Conservation (phyloP, 768 basidiomycete species). For the Lepiota venenata region DNA sequence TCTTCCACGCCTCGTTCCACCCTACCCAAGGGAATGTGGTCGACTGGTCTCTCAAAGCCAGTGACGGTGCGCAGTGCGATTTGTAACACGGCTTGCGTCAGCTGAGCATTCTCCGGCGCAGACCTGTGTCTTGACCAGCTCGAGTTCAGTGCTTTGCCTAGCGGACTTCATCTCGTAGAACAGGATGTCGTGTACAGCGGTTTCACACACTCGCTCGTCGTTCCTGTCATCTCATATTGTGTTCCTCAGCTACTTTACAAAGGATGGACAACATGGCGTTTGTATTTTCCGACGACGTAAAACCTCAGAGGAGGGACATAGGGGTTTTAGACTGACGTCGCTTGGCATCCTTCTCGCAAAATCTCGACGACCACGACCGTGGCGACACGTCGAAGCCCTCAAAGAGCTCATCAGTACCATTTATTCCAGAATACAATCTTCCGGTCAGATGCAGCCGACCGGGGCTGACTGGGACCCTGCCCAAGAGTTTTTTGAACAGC, state of each 20-base stretch:
- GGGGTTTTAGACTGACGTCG: slow-evolving; percentile 78
- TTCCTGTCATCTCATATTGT: too few species aligned
- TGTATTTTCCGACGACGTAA: slow-evolving; percentile 69
- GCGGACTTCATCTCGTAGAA: slow-evolving; percentile 78
- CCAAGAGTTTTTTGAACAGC: slow-evolving; percentile 60
- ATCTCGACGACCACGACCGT: slow-evolving; percentile 66
- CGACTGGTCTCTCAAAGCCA: slow-evolving; percentile 75
- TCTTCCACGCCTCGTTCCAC: slow-evolving; percentile 85
- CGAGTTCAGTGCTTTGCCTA: slow-evolving; percentile 81
- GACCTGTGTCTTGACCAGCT: slow-evolving; percentile 66
- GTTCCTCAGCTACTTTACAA: slow-evolving; percentile 32
- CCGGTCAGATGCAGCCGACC: slow-evolving; percentile 43
- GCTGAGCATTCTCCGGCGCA: slow-evolving; percentile 21
- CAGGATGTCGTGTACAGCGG: slow-evolving; percentile 69
- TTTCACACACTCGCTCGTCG: too few species aligned
- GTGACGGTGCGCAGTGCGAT: slow-evolving; percentile 47
- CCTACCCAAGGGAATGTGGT: slow-evolving; percentile 77
- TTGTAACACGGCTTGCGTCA: not conserved
- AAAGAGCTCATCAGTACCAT: slow-evolving; percentile 55
- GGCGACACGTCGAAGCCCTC: slow-evolving; percentile 65
- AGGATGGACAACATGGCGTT: slow-evolving; percentile 65
- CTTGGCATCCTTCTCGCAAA: slow-evolving; percentile 70
- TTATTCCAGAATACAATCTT: slow-evolving; percentile 46
- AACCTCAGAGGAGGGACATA: slow-evolving; percentile 68
- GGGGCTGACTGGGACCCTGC: slow-evolving; percentile 65